Evolutionary conservation across 768 basidiomycete species (phyloP).

Genomic region (Inosperma sp.): DNA sequence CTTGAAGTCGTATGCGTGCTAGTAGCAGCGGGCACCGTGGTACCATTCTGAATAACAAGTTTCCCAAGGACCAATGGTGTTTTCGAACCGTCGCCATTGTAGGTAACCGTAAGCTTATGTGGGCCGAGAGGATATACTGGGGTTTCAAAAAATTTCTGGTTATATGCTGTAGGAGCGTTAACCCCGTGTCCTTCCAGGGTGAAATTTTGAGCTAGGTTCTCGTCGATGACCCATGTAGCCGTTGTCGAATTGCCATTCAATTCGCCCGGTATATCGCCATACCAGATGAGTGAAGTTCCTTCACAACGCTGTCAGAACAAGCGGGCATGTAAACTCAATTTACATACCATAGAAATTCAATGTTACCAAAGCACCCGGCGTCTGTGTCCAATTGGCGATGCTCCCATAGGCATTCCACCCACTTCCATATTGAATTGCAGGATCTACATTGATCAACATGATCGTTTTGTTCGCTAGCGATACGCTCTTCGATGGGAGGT

Average conservation of each 20-base stretch:
- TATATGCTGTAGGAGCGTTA: constrained; percentile 14
- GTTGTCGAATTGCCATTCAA: constrained; percentile 16
- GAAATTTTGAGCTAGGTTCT: constrained; percentile 10
- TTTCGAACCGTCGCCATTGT: constrained; percentile 15
- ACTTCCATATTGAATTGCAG: constrained; percentile 6
- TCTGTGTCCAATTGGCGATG: constrained; percentile 3
- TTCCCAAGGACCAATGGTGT: constrained; percentile 23
- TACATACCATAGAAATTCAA: constrained; percentile 9
- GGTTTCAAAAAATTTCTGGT: constrained; percentile 22
- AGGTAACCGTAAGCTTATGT: constrained; percentile 24
- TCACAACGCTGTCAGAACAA: background rate
- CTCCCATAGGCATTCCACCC: constrained; percentile 1
- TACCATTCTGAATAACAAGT: constrained; percentile 10
- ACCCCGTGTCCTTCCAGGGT: constrained; percentile 10
- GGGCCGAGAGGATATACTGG: constrained; percentile 14
- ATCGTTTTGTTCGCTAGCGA: constrained; percentile 6
- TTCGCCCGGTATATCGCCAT: constrained; percentile 21
- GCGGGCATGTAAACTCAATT: background rate
- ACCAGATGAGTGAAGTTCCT: constrained; percentile 25
- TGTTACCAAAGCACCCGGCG: background rate
- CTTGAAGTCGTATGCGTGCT: background rate
- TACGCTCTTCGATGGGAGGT: constrained; percentile 20
- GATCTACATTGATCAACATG: background rate
- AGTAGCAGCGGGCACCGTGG: background rate
- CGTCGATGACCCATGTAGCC: constrained; percentile 23